A percentile compares a stretch with the other conserved stretches of the same genome.
Conservation (phyloP, 1,284 basidiomycete genomes). For the Sporisorium exsertum region DNA sequence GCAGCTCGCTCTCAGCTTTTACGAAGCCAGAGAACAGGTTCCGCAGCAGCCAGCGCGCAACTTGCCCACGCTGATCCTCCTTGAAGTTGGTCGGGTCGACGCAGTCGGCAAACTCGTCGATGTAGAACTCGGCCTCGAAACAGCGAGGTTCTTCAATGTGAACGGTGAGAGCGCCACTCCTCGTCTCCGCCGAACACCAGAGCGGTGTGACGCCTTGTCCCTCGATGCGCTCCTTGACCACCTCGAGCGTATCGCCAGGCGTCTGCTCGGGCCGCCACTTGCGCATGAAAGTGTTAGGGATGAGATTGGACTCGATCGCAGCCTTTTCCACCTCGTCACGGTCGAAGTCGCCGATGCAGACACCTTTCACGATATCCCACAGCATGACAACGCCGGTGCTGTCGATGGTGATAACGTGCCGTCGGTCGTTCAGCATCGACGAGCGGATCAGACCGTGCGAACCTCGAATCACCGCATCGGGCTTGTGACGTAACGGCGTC, state of each 20-base stretch:
- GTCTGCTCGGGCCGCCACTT: constrained; percentile 55
- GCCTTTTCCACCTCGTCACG: constrained; percentile 75
- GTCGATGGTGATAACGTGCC: constrained; percentile 91
- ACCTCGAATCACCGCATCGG: constrained; percentile 82
- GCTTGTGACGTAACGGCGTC: constrained; percentile 74
- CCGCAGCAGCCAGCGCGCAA: constrained; percentile 66
- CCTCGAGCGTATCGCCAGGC: constrained; percentile 80
- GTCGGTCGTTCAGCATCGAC: constrained; percentile 85
- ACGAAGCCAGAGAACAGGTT: constrained; percentile 66
- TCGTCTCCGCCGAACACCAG: constrained; percentile 91
- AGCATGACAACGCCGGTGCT: constrained; percentile 84
- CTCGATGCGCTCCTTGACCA: constrained; percentile 87
- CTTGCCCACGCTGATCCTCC: constrained; percentile 76
- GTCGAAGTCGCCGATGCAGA: constrained; percentile 82
- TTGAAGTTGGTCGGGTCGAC: constrained; percentile 70
- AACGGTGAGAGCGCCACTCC: constrained; percentile 86
- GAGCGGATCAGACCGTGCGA: constrained; percentile 85
- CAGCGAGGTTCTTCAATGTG: constrained; percentile 84
- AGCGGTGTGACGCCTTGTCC: constrained; percentile 86
- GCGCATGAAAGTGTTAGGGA: constrained; percentile 25
- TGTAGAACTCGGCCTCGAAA: constrained; percentile 94
- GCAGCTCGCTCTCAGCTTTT: constrained; percentile 59
- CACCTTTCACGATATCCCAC: constrained; percentile 88
- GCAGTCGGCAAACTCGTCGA: constrained; percentile 78
- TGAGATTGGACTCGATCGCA: constrained; percentile 37